Evolutionary conservation across 2,329 filamentous ascomycete species (phyloP).

Genomic region (Penicillium psychrosexuale): DNA sequence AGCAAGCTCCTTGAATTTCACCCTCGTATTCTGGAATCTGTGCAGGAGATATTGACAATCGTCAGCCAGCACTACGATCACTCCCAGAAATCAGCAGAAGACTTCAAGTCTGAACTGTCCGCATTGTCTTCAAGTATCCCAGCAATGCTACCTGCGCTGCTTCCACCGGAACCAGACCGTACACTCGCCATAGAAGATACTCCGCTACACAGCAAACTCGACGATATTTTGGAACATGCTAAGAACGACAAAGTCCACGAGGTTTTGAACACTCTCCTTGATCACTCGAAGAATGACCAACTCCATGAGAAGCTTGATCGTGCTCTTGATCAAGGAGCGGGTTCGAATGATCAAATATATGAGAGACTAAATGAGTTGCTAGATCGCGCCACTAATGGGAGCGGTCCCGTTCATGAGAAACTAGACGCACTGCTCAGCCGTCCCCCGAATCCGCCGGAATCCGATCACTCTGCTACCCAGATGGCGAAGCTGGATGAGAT

Average conservation of each 20-base stretch:
- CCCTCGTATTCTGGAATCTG: conserved; percentile 79
- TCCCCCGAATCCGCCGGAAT: conserved; percentile 51
- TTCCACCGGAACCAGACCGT: conserved; percentile 32
- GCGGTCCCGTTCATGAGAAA: conserved; percentile 34
- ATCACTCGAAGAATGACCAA: conserved; percentile 49
- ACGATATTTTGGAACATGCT: conserved; percentile 42
- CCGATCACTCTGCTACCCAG: conserved; percentile 68
- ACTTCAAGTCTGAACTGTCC: conserved; percentile 57
- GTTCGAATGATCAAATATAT: conserved; percentile 47
- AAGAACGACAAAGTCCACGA: conserved; percentile 57
- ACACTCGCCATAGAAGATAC: conserved; percentile 54
- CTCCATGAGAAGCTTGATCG: conserved; percentile 59
- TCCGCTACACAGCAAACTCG: conserved; percentile 59
- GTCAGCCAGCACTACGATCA: conserved; percentile 88
- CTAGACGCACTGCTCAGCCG: conserved; percentile 53
- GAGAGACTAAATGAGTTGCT: conserved; percentile 54
- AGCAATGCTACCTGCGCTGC: conserved; percentile 54
- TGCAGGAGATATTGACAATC: conserved; percentile 79
- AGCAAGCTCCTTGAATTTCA: conserved; percentile 77
- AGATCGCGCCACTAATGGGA: conserved; percentile 31
- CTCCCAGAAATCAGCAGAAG: conserved; percentile 65
- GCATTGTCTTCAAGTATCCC: conserved; percentile 52
- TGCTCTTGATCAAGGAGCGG: conserved; percentile 36
- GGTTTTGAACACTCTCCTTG: conserved; percentile 51
- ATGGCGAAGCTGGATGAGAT: conserved; percentile 84